Percentiles rank a stretch among this genome's conserved stretches.
These are phyloP conservation scores for Pseudevernia furfuracea DNA, from an alignment of 495 filamentous ascomycete species.

Conservation along the genomic window DNA sequence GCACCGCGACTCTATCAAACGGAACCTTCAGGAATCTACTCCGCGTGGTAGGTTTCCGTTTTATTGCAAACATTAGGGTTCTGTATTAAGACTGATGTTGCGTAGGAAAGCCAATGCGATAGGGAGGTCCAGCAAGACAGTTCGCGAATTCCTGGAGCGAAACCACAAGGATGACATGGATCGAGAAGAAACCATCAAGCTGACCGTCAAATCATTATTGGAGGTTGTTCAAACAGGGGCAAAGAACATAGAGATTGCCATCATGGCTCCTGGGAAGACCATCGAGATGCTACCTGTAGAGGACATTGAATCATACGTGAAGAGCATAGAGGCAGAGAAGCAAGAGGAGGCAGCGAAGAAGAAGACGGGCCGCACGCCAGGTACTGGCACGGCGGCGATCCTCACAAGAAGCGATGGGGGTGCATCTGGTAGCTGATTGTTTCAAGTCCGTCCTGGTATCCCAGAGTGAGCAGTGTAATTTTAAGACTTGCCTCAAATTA, in stretches of 20 bases:
- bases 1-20: constrained; percentile 90
- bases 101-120: constrained; percentile 98
- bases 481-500: constrained; percentile 27
- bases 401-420: constrained; percentile 58
- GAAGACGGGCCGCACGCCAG: constrained; percentile 74
- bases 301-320: constrained; percentile 92
- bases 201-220: constrained; percentile 93
- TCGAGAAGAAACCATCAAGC: constrained; percentile 88
- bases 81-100: constrained; percentile 11
- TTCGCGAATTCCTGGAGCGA: constrained; percentile 93
- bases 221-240: constrained; percentile 98
- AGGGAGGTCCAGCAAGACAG: constrained; percentile 95
- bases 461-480: constrained; percentile 17
- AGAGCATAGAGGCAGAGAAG: constrained; percentile 98
- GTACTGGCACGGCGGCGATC: constrained; percentile 70
- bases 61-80: constrained; percentile 7
- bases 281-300: constrained; percentile 94
- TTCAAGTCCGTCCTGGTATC: constrained; percentile 19
- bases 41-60: constrained; percentile 66
- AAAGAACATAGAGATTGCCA: constrained; percentile 98
- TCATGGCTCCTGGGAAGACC: constrained; percentile 89
- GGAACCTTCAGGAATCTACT: constrained; percentile 96
- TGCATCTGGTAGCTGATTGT: constrained; percentile 31
- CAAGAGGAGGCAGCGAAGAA: constrained; percentile 96
- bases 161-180: constrained; percentile 98